Base-by-base conservation (phyloP, 1,284 basidiomycete species). In the Rhodotorula sp. region DNA sequence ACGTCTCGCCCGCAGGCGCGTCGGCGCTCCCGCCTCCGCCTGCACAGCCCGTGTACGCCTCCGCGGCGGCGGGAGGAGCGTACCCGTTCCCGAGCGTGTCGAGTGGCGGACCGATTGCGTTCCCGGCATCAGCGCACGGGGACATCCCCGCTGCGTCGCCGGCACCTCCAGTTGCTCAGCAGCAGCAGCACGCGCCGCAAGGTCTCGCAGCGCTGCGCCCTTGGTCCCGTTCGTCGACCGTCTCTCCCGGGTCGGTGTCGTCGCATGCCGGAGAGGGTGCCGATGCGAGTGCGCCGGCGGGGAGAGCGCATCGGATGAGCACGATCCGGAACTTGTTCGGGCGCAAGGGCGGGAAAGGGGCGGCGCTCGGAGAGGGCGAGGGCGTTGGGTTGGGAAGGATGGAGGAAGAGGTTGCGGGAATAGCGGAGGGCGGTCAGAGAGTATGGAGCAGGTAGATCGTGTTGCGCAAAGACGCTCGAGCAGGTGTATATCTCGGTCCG, bases 311-410 rank as follows among this genome's bases (percentile, higher is more conserved):
- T 12, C 34, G 42, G 56, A 58, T 46, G 44, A 58, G 57, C 25
- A 46, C 57, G 44, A 58, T 58, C n/a, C 13, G 57, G n/a, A 46
- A 41, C 23, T 17, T 58, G 44, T 58, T 58, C 16, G 57, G 57
- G 44, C 23, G 45, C n/a, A 25, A 52, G 50, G 50, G 23, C 21
- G 50, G 41, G 16, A 58, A n/a, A 19, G 56, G 42, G 13, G 42
- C 27, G n/a, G n/a, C 17, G 8, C n/a, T 52, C 13, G 50, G 50
- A n/a, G 50, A 52, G 50, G 34, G 34, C 34, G 34, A 34, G 34
- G 34, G 17, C 17, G 12, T 14, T 19, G 14, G 48, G 10, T 10
- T 8, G 21, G 49, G 7, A 50, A 8, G 23, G 21, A n/a, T 7
- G 23, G 23, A 25, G 27, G 27, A 19, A 27, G 16, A 4, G 27